Evolutionary conservation across 1,139 yeast genomes (phyloP), one percentile per base, ranked within the genome.

Genomic region (Geotrichum reessii): DNA sequence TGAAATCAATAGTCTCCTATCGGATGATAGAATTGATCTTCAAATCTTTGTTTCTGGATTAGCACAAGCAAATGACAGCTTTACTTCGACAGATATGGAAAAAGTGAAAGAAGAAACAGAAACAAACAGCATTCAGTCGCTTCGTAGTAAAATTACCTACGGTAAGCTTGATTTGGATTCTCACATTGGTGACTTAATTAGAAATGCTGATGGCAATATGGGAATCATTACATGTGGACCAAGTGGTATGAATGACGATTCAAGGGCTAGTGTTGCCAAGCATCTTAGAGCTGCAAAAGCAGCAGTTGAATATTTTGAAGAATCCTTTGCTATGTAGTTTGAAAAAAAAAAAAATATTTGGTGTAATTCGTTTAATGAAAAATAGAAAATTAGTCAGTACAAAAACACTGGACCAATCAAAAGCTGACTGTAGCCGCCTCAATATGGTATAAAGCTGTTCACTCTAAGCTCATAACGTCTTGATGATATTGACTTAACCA

Each of bases 191-290:
- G 62, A 69, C 2, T 80, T 76, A 51, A 71, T 81, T 37, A 55
- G 64, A 50, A 64, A 70, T 50, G 63, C 74, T 4, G 69, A 69
- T 40, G 74, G 75, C 24, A 62, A 71, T 1, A 64, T 73, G 0
- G 69, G 70, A 3, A 69, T 80, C 42, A 64, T 78, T 19, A 67
- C 74, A 4, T 78, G 82, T 67, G 82, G 82, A 4, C 81, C 83
- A 1, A 63, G 71, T 0, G 27, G 66, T 1, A 74, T 80, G 66
- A 74, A 73, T 48, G 78, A 76, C 58, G 73, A 70, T 27, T 65
- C 76, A 5, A 72, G 82, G 61, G 55, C 63, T 3, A 67, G 73
- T 4, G 74, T 74, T 9, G 62, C 69, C 14, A 64, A 64, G 1
- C 62, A 63, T 51, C 48, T 70, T 19, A 64, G 63, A 19, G 61